A percentile compares a stretch with the other conserved stretches of the same genome.
These are phyloP conservation scores for Parachaetomium inaequale DNA, from an alignment of 495 filamentous ascomycete species.

Conservation along the genomic window DNA sequence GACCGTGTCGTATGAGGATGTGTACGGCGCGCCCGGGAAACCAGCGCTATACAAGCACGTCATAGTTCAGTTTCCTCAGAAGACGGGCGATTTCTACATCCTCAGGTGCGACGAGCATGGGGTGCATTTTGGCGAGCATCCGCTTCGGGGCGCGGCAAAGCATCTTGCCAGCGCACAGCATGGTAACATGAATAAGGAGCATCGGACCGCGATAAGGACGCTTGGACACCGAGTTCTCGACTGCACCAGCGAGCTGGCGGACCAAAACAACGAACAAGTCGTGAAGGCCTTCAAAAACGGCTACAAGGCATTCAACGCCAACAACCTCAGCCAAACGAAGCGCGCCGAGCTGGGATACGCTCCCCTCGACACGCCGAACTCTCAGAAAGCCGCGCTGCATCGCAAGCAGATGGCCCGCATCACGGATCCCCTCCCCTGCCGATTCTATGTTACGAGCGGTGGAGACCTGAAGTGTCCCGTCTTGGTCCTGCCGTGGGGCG, in stretches of 20 bases:
- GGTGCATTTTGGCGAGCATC: slow-evolving; percentile 41
- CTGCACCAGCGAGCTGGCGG: slow-evolving; percentile 28
- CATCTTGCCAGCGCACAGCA: slow-evolving; percentile 40
- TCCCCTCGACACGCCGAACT: slow-evolving; percentile 5
- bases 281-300: slow-evolving; percentile 27
- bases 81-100: slow-evolving; percentile 36
- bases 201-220: slow-evolving; percentile 28
- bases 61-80: slow-evolving; percentile 38
- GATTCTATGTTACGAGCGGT: slow-evolving; percentile 34
- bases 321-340: slow-evolving; percentile 24
- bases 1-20: slow-evolving; percentile 40
- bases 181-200: slow-evolving; percentile 32
- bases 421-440: slow-evolving; percentile 17
- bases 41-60: slow-evolving; percentile 38
- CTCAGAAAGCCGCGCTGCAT: background rate
- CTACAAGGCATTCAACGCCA: slow-evolving; percentile 33
- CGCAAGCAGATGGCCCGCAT: slow-evolving; percentile 15
- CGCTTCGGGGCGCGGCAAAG: slow-evolving; percentile 41
- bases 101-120: slow-evolving; percentile 43
- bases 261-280: slow-evolving; percentile 37
- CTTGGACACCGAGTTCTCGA: slow-evolving; percentile 39
- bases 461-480: slow-evolving; percentile 34
- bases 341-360: slow-evolving; percentile 17
- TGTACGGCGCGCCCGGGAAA: slow-evolving; percentile 32
- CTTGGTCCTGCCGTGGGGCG: slow-evolving; percentile 40